Conservation (phyloP, 208 protist genomes). For the Trypanosomatidae sp. region DNA sequence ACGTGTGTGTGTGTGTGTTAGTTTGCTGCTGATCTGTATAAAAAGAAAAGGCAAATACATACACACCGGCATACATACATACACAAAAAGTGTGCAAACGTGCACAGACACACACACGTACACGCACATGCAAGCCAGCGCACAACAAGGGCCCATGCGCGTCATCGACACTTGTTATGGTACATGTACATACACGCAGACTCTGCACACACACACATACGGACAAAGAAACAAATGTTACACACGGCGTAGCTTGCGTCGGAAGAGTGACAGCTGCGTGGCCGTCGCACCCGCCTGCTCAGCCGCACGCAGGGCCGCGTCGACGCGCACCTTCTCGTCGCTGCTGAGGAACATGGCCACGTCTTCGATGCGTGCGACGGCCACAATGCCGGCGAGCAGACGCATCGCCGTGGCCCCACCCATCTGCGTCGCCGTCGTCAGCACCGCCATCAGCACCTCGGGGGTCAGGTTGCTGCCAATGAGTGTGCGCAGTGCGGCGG, state of each 20-base stretch:
- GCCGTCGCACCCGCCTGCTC: conserved; percentile 21
- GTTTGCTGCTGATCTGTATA: too few relatives aligned
- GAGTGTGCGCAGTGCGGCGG: conserved; percentile 24
- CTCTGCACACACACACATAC: too few relatives aligned
- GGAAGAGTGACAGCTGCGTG: conserved; percentile 30
- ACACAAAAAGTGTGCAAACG: too few relatives aligned
- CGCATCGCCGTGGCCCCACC: conserved; percentile 17
- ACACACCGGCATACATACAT: too few relatives aligned
- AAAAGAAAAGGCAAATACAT: too few relatives aligned
- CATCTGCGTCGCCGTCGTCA: conserved; percentile 8
- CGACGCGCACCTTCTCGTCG: conserved; percentile 40
- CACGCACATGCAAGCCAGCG: too few relatives aligned
- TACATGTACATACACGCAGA: not conserved
- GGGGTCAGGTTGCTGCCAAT: conserved; percentile 82
- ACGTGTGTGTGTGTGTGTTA: too few relatives aligned
- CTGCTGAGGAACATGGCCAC: conserved; percentile 68
- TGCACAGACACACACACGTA: too few relatives aligned
- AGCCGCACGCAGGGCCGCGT: conserved; percentile 34
- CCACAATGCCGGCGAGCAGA: conserved; percentile 53
- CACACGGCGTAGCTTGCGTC: conserved; percentile 30
- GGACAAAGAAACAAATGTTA: conserved; percentile 7
- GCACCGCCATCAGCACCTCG: conserved; percentile 56
- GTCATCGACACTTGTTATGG: too few relatives aligned
- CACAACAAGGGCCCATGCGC: too few relatives aligned
- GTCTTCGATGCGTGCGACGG: conserved; percentile 66